A percentile compares a stretch with the other conserved stretches of the same genome.
Evolutionary conservation across 768 basidiomycete genomes (phyloP).

Genomic region (Nidularia sp.): DNA sequence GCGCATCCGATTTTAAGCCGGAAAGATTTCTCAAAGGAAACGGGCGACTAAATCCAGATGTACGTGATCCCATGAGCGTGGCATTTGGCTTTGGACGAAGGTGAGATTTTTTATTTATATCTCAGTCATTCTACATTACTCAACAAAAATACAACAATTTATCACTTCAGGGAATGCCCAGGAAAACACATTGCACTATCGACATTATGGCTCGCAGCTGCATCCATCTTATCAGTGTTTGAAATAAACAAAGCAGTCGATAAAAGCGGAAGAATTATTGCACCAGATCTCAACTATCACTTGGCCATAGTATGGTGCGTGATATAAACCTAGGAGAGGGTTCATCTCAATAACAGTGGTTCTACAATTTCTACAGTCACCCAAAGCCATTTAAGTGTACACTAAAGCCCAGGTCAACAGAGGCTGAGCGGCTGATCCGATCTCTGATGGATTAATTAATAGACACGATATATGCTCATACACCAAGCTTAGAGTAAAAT

Average conservation of each 20-base stretch:
- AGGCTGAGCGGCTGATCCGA: too few species aligned
- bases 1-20: conserved; percentile 9
- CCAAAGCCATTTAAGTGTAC: too few species aligned
- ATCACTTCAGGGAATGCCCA: conserved; percentile 5
- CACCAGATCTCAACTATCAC: neutral
- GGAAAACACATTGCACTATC: conserved; percentile 5
- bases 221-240: conserved; percentile 6
- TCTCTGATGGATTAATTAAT: too few species aligned
- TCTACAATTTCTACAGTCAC: too few species aligned
- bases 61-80: conserved; percentile 4
- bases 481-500: too few species aligned
- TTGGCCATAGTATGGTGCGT: neutral
- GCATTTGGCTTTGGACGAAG: conserved; percentile 11
- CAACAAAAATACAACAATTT: neutral
- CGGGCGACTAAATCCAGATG: conserved; percentile 4
- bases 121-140: neutral
- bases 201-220: conserved; percentile 5
- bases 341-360: too few species aligned
- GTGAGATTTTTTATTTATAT: conserved; percentile 1
- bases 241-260: conserved; percentile 4
- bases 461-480: too few species aligned
- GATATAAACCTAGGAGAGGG: too few species aligned
- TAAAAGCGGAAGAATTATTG: neutral
- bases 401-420: too few species aligned
- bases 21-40: conserved; percentile 9